Evolutionary conservation across 345 rosid species (phyloP).

Genomic region (Hibiscus syriacus): DNA sequence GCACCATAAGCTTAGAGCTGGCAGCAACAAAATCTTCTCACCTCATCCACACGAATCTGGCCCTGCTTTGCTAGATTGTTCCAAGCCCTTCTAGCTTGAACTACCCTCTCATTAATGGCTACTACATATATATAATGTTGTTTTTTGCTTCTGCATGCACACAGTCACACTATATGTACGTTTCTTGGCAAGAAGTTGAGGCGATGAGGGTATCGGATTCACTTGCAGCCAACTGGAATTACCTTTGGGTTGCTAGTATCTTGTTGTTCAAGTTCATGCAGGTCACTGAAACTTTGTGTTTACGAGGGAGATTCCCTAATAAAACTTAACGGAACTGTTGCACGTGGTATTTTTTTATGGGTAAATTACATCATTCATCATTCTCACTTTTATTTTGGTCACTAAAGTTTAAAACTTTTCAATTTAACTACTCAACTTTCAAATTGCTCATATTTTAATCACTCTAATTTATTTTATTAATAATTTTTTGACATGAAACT

Average conservation of each 20-base stretch:
- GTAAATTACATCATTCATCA: too few relatives aligned
- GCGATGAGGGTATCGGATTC: constrained; percentile 23
- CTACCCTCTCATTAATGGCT: not conserved
- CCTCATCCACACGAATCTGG: not conserved
- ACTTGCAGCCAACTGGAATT: constrained; percentile 18
- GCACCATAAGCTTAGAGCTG: not conserved
- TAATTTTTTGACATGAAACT: too few relatives aligned
- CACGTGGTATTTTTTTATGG: too few relatives aligned
- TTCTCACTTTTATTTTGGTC: too few relatives aligned
- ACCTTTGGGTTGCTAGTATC: constrained; percentile 10
- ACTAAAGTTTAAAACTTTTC: too few relatives aligned
- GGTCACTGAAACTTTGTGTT: not conserved
- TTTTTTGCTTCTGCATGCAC: too few relatives aligned
- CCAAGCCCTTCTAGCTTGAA: not conserved
- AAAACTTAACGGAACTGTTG: too few relatives aligned
- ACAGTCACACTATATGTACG: too few relatives aligned
- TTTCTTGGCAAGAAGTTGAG: not conserved
- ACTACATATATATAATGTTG: too few relatives aligned
- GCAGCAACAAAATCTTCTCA: not conserved
- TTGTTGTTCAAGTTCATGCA: constrained; percentile 18
- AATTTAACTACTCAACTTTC: too few relatives aligned
- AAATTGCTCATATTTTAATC: too few relatives aligned
- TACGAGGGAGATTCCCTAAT: constrained; percentile 2
- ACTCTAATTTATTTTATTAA: too few relatives aligned
- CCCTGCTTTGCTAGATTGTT: not conserved